phyloP scores from a whole-genome alignment of 306 rosid species.

The Cucumis sativus region DNA sequence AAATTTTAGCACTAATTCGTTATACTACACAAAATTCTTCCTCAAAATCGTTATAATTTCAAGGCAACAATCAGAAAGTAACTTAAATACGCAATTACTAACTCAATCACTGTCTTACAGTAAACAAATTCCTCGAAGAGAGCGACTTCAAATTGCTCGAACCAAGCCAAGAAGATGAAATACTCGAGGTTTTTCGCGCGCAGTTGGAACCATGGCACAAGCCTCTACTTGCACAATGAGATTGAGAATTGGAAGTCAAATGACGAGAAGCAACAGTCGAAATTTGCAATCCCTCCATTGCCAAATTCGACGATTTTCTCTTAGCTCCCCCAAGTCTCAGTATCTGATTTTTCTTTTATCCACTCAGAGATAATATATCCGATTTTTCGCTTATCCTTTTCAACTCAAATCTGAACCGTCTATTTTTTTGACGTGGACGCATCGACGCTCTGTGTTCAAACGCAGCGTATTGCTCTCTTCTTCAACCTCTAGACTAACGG shows the following conservation, averaged over 20 bases:
- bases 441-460: neutral
- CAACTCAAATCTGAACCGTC: neutral
- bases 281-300: slow-evolving; percentile 65
- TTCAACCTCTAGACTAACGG: neutral
- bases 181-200: slow-evolving; percentile 18
- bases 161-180: slow-evolving; percentile 35
- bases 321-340: neutral
- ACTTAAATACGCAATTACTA: neutral
- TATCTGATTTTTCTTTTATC: slow-evolving; percentile 19
- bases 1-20: neutral
- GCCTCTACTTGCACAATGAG: slow-evolving; percentile 17
- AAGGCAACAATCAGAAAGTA: neutral
- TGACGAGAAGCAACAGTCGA: slow-evolving; percentile 59
- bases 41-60: neutral
- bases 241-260: slow-evolving; percentile 31
- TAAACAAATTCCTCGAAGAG: slow-evolving; percentile 53
- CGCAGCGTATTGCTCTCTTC: neutral
- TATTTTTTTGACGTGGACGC: neutral
- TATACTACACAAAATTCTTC: neutral
- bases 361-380: slow-evolving; percentile 5
- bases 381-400: slow-evolving; percentile 7
- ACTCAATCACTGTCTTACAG: slow-evolving; percentile 37
- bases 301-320: neutral
- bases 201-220: slow-evolving; percentile 14
- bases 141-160: slow-evolving; percentile 24